Percentiles rank a stretch among this genome's conserved stretches.
Conservation (phyloP, 177 flowering plant genomes). For the Telopea speciosissima region DNA sequence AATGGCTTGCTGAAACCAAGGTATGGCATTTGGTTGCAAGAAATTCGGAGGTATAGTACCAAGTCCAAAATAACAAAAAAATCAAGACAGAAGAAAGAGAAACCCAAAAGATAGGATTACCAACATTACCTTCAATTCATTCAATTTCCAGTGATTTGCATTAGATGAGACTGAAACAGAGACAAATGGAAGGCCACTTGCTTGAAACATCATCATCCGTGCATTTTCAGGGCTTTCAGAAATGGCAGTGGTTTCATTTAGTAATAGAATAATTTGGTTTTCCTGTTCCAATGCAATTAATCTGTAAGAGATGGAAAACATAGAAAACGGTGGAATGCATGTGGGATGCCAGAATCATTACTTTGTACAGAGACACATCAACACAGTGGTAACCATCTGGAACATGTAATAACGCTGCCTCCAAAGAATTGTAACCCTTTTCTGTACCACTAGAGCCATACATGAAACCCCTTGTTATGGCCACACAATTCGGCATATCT, state of each 20-base stretch:
- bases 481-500: constrained; percentile 53
- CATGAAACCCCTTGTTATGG: constrained; percentile 55
- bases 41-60: background rate
- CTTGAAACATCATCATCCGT: constrained; percentile 61
- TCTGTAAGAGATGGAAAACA: background rate
- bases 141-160: constrained; percentile 47
- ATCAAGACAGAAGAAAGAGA: background rate
- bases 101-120: background rate
- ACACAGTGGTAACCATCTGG: constrained; percentile 72
- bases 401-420: constrained; percentile 54
- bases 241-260: constrained; percentile 45
- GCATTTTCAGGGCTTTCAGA: constrained; percentile 68
- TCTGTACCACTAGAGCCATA: constrained; percentile 25
- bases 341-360: constrained; percentile 18
- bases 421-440: constrained; percentile 34
- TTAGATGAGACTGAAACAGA: constrained; percentile 37
- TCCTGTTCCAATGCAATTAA: constrained; percentile 49
- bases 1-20: background rate
- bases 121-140: constrained; percentile 55
- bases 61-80: background rate
- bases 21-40: background rate
- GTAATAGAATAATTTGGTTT: constrained; percentile 61
- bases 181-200: constrained; percentile 62
- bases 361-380: constrained; percentile 90
- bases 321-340: background rate